Base-by-base conservation (phyloP, 805 yeast species). In the Nakazawaea wickerhamii region DNA sequence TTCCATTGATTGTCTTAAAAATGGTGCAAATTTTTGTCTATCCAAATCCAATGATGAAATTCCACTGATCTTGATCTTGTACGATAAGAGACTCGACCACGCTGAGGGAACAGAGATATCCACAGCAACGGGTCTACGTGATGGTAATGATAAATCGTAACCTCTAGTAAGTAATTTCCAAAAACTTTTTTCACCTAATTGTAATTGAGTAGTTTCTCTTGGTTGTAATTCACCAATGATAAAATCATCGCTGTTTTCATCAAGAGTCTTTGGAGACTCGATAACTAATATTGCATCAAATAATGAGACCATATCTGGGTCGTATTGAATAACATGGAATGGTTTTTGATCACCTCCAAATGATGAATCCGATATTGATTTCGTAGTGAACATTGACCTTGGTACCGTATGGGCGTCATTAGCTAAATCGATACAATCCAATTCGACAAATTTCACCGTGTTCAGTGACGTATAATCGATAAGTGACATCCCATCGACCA, bases 1-100 rank as follows among this genome's bases (percentile, higher is more conserved):
- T 9, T 67, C 63, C 4, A 77, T 65, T 63, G 74, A 73, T 58
- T 89, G 96, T 44, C 88, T 70, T 3, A 84, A 59, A 28, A 88
- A 67, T 1, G 95, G 85, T 17, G 75, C 60, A 52, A 81, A 84
- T 34, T 55, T 48, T 40, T 59, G 65, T 4, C 60, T 49, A 40
- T 60, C 64, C 37, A 60, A 51, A 18, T 51, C 49, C 22, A 23
- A 21, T 15, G 44, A 41, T 17, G 41, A 31, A 9, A 39, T 9
- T 5, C 41, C 43, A 17, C 26, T 42, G 42, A 40, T 28, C 3
- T 20, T 49, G 8, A 75, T 47, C 26, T 58, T 64, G 54, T 77
- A 84, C 0, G 81, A 76, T 18, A 84, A 55, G 5, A 83, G 51
- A 54, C 86, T 77, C 40, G 80, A 75, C 77, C 81, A 75, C 0